phyloP scores from a whole-genome alignment of 257 asterid species.

The Solanum microdontum region DNA sequence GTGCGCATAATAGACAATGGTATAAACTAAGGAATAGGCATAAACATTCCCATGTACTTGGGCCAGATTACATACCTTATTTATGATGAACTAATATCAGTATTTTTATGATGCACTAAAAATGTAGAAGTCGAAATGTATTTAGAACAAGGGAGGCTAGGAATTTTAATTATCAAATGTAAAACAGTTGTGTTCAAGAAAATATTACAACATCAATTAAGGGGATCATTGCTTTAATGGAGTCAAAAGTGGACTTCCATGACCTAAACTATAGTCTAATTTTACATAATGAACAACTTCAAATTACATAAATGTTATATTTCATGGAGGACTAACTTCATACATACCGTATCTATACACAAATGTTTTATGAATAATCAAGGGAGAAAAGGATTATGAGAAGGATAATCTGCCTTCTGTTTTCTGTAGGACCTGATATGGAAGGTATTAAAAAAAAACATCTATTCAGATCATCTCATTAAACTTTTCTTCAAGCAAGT shows the following conservation, averaged over 20 bases:
- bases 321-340: not conserved
- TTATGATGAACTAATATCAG: no score
- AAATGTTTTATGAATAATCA: conserved; percentile 3
- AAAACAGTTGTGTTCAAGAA: not conserved
- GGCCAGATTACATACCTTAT: not conserved
- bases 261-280: not conserved
- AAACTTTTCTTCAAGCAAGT: not conserved
- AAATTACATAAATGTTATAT: not conserved
- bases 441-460: not conserved
- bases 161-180: not conserved
- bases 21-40: not conserved
- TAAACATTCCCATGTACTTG: not conserved
- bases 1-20: not conserved
- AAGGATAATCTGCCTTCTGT: conserved; percentile 44
- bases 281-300: not conserved
- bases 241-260: not conserved
- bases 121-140: not conserved
- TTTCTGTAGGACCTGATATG: conserved; percentile 46
- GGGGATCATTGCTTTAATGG: not conserved
- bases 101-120: not conserved
- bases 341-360: not conserved
- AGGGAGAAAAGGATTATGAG: conserved; percentile 72
- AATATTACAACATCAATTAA: not conserved
- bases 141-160: not conserved
- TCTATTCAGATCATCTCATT: not conserved